phyloP scores from a whole-genome alignment of 2,329 filamentous ascomycete genomes.

The Mollisia scopiformis region DNA sequence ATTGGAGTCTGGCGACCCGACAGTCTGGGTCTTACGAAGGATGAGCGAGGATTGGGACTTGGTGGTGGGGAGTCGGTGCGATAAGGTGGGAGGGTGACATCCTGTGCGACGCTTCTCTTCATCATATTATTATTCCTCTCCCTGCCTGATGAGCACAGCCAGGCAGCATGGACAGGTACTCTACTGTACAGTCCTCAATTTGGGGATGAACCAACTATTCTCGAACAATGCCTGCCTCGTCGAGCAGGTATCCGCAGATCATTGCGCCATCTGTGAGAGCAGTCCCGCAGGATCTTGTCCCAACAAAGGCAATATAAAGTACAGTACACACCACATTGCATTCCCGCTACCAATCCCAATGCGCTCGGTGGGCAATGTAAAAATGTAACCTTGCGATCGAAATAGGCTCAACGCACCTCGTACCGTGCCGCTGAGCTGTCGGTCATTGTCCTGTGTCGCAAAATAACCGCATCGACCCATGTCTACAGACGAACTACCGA shows the following conservation, averaged over 20 bases:
- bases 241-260: neutral
- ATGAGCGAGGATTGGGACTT: neutral
- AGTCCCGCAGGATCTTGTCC: neutral
- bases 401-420: constrained; percentile 2
- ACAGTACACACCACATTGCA: neutral
- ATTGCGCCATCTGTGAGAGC: neutral
- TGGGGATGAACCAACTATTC: neutral
- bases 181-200: too few species aligned
- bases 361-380: too few species aligned
- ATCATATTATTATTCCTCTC: too few species aligned
- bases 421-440: neutral
- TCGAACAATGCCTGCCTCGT: neutral
- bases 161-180: too few species aligned
- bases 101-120: neutral
- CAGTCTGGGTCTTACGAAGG: neutral
- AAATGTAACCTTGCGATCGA: neutral
- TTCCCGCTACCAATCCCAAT: neutral
- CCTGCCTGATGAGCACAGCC: too few species aligned
- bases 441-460: too few species aligned
- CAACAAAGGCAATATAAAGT: neutral
- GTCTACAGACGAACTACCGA: neutral
- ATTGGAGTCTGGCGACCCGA: neutral
- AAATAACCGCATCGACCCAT: neutral
- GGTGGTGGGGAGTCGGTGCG: neutral
- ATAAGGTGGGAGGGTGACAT: neutral